Conservation (phyloP, 805 yeast genomes). For the Candida piceae region DNA sequence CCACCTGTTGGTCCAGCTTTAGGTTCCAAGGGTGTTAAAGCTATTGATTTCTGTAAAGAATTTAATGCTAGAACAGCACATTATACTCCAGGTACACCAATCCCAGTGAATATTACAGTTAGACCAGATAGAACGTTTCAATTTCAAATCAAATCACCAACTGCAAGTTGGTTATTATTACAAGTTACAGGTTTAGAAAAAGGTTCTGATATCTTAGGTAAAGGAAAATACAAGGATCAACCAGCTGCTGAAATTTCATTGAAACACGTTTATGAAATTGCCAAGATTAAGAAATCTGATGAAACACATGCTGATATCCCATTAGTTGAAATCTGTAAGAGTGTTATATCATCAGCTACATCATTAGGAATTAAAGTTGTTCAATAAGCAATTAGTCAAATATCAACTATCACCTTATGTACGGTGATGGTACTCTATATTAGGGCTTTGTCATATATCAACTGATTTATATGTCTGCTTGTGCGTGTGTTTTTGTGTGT, state of each 20-base stretch:
- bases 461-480: no score
- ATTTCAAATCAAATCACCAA: slow-evolving; percentile 86
- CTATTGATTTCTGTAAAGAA: slow-evolving; percentile 97
- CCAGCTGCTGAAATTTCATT: slow-evolving; percentile 46
- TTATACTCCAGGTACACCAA: slow-evolving; percentile 79
- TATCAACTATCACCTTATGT: no score
- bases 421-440: no score
- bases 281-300: slow-evolving; percentile 87
- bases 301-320: slow-evolving; percentile 67
- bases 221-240: slow-evolving; percentile 43
- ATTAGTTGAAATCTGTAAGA: slow-evolving; percentile 72
- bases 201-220: slow-evolving; percentile 70
- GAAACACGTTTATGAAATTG: slow-evolving; percentile 92
- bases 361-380: slow-evolving; percentile 77
- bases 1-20: slow-evolving; percentile 99
- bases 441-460: no score
- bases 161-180: slow-evolving; percentile 79
- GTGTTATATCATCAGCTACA: slow-evolving; percentile 83
- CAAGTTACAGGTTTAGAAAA: slow-evolving; percentile 77
- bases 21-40: slow-evolving; percentile 98
- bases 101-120: slow-evolving; percentile 80
- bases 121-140: slow-evolving; percentile 89
- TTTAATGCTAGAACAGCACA: slow-evolving; percentile 95
- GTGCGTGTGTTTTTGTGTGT: neutral
- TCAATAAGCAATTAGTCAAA: no score